Evolutionary conservation across 805 yeast species (phyloP), one percentile per base, ranked within the genome.

Genomic region (Wickerhamiella occidentalis): DNA sequence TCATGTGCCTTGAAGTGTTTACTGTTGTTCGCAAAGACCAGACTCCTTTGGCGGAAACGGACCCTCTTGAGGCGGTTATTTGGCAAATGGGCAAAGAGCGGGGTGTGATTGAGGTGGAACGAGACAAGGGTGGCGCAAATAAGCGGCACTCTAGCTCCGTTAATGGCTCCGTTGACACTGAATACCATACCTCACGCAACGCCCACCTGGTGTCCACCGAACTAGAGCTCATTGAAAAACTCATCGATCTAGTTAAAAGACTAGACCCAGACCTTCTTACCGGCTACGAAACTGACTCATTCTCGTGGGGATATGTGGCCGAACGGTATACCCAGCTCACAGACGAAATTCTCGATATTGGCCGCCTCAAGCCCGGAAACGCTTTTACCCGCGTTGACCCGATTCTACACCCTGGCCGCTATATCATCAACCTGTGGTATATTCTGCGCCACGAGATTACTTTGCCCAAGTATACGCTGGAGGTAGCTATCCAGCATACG

Each of bases 261-360:
- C 70, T 78, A 47, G 97, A 92, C 60, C 96, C 97, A 0, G 98
- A 92, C 61, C 77, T 92, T 26, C 59, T 92, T 5, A 73, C 85
- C 0, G 97, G 96, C 0, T 92, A 75, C 61, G 98, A 92, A 58
- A 73, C 85, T 5, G 83, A 85, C 54, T 67, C 79, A 0, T 58
- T 75, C 0, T 85, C 96, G 0, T 90, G 97, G 97, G 97, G 98
- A 0, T 92, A 84, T 58, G 48, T 88, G 0, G 71, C 84, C 22
- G 92, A 84, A 47, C 63, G 98, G 23, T 61, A 60, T 42, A 18
- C 30, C 2, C 12, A 18, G n/a, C 40, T 54, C 18, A 35, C 41
- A 8, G 51, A 45, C 3, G 48, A 48, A 3, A 9, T 44, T 9
- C 47, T 55, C 26, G 49, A 50, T 15, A 38, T 57, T 13, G 57